Percentiles rank a stretch among this genome's conserved stretches.
phyloP scores from a whole-genome alignment of 2,329 filamentous ascomycete genomes.

The Zopfia rhizophila region DNA sequence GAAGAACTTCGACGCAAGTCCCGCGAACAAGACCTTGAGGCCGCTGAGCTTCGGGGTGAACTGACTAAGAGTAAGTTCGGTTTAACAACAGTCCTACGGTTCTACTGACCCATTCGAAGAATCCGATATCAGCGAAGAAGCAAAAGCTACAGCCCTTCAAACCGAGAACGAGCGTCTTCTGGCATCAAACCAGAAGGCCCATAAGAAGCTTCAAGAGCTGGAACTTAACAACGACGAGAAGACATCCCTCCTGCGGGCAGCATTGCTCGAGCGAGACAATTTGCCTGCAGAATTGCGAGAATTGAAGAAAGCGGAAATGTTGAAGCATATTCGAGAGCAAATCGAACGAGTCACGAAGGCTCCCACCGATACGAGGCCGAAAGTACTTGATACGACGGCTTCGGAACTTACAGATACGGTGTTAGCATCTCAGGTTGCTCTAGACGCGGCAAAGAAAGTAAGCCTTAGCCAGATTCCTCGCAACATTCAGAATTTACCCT shows the following conservation, averaged over 20 bases:
- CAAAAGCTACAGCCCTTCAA: constrained; percentile 40
- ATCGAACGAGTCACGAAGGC: constrained; percentile 44
- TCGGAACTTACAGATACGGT: constrained; percentile 49
- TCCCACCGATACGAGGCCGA: constrained; percentile 42
- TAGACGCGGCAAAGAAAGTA: constrained; percentile 52
- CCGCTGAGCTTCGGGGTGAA: constrained; percentile 49
- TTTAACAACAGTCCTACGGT: background rate
- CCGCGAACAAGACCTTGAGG: constrained; percentile 47
- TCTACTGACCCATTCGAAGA: constrained; percentile 20
- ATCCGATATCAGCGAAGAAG: constrained; percentile 43
- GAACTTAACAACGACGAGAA: constrained; percentile 50
- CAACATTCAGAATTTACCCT: constrained; percentile 30
- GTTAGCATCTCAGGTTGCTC: constrained; percentile 41
- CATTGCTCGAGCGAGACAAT: constrained; percentile 45
- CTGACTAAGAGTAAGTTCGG: constrained; percentile 43
- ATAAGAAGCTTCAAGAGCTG: constrained; percentile 46
- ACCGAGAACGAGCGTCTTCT: constrained; percentile 49
- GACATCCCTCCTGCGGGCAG: constrained; percentile 44
- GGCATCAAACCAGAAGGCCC: constrained; percentile 44
- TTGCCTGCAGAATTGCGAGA: constrained; percentile 45
- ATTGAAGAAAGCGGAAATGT: constrained; percentile 42
- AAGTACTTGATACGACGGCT: constrained; percentile 43
- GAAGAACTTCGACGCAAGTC: constrained; percentile 46
- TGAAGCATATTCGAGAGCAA: constrained; percentile 45
- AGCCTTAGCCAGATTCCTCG: constrained; percentile 40